Conservation (phyloP, 2,329 filamentous ascomycete species). For the Alternaria triticimaculans region DNA sequence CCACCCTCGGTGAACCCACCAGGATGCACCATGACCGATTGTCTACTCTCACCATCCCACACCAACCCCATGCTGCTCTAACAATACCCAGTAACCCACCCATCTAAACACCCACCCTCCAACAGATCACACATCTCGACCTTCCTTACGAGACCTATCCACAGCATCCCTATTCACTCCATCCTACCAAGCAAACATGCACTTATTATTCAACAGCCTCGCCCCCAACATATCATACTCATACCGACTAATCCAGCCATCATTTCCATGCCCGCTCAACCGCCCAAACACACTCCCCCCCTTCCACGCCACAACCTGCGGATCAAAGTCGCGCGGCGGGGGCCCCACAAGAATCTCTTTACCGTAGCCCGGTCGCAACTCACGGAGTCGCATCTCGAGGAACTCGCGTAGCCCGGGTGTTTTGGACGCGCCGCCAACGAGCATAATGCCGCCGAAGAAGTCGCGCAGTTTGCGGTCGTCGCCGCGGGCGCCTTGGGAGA, state of each 20-base stretch:
- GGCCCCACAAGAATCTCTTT: constrained; percentile 73
- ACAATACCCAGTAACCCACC: not conserved
- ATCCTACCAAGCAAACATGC: constrained; percentile 51
- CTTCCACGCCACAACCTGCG: constrained; percentile 98
- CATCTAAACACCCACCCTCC: not conserved
- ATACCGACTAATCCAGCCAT: constrained; percentile 87
- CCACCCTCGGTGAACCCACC: not conserved
- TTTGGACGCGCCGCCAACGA: constrained; percentile 48
- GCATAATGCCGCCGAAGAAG: constrained; percentile 61
- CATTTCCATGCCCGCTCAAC: constrained; percentile 77
- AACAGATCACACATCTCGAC: not conserved
- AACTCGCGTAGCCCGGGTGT: constrained; percentile 76
- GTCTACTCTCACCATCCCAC: not conserved
- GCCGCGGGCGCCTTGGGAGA: constrained; percentile 82
- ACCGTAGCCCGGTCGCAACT: constrained; percentile 64
- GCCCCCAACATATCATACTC: constrained; percentile 89
- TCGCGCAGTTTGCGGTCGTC: constrained; percentile 95
- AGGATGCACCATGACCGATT: not conserved
- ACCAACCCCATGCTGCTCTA: not conserved
- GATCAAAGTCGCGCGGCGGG: constrained; percentile 91
- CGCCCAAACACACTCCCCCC: constrained; percentile 96
- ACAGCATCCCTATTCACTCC: not conserved
- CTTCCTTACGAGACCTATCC: not conserved
- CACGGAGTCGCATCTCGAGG: constrained; percentile 81
- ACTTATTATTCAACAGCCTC: constrained; percentile 69